Evolutionary conservation across 2,329 filamentous ascomycete genomes (phyloP).

Genomic region (Diplocarpon rosae): DNA sequence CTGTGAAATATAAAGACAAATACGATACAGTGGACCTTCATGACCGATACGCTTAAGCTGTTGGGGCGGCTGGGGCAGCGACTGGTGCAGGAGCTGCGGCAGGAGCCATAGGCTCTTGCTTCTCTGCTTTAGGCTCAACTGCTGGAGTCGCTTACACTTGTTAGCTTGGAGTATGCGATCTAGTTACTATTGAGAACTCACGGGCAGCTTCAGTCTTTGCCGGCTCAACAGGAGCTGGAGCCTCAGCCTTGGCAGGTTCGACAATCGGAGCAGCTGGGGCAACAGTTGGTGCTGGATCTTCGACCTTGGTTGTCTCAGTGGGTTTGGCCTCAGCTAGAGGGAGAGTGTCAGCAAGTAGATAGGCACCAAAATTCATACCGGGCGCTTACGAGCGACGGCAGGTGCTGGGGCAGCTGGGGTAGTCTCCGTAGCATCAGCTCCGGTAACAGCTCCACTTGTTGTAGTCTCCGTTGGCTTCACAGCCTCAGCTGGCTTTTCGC

Average conservation of each 20-base stretch:
- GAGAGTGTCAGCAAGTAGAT: conserved; percentile 11
- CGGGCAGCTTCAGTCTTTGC: conserved; percentile 12
- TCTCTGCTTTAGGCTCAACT: conserved; percentile 10
- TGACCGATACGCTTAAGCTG: conserved; percentile 11
- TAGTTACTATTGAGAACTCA: not conserved
- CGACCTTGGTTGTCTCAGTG: conserved; percentile 11
- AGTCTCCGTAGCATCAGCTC: conserved; percentile 13
- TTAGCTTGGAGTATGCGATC: conserved; percentile 1
- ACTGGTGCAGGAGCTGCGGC: not conserved
- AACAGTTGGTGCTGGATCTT: conserved; percentile 12
- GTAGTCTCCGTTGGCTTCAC: conserved; percentile 6
- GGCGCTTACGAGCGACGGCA: conserved; percentile 12
- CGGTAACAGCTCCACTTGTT: conserved; percentile 4
- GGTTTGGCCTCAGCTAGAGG: conserved; percentile 12
- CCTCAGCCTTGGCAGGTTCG: conserved; percentile 14
- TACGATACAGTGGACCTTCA: not conserved
- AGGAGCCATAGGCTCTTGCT: conserved; percentile 8
- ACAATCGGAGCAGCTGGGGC: conserved; percentile 2
- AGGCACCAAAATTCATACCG: not conserved
- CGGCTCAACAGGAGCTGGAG: conserved; percentile 12
- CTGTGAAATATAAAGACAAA: conserved; percentile 6
- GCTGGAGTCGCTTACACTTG: conserved; percentile 10
- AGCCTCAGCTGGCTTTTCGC: conserved; percentile 14
- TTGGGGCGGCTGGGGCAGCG: conserved; percentile 9
- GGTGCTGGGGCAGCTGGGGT: conserved; percentile 14